Percentiles rank a stretch among this genome's conserved stretches.
phyloP scores from a whole-genome alignment of 169 alveolate species.

The Cryptosporidium andersoni region DNA sequence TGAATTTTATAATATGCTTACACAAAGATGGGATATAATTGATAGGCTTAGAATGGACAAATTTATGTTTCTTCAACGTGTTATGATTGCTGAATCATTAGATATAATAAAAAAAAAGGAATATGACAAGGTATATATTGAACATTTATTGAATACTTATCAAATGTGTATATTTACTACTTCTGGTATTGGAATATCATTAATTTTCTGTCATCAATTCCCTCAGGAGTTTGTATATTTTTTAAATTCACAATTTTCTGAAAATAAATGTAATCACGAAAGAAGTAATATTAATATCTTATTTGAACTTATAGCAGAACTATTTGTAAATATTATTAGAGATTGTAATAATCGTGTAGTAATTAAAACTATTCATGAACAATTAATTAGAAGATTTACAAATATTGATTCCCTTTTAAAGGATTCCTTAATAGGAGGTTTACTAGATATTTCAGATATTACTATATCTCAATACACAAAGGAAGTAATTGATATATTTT shows the following conservation, averaged over 20 bases:
- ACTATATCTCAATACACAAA: not conserved
- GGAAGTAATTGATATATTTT: not conserved
- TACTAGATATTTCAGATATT: slow-evolving; percentile 5
- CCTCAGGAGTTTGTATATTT: slow-evolving; percentile 56
- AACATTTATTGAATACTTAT: slow-evolving; percentile 6
- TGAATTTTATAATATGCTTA: slow-evolving; percentile 62
- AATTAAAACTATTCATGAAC: slow-evolving; percentile 13
- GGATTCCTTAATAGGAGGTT: slow-evolving; percentile 9
- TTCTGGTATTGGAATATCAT: slow-evolving; percentile 47
- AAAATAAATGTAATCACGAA: not conserved
- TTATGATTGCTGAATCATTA: slow-evolving; percentile 60
- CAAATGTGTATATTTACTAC: slow-evolving; percentile 8
- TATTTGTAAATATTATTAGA: slow-evolving; percentile 7
- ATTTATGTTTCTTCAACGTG: slow-evolving; percentile 52
- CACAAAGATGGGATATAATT: slow-evolving; percentile 66
- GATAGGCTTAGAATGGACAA: slow-evolving; percentile 62
- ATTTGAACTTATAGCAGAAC: slow-evolving; percentile 3
- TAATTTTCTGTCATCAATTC: slow-evolving; percentile 62
- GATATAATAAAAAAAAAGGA: slow-evolving; percentile 19
- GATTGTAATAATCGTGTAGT: slow-evolving; percentile 3
- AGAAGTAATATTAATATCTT: not conserved
- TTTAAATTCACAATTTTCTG: slow-evolving; percentile 5
- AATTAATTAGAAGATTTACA: slow-evolving; percentile 24
- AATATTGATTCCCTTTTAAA: slow-evolving; percentile 20
- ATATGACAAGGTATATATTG: slow-evolving; percentile 16